Conservation (phyloP, 176 grass and related monocot genomes). For the Otatea glauca region DNA sequence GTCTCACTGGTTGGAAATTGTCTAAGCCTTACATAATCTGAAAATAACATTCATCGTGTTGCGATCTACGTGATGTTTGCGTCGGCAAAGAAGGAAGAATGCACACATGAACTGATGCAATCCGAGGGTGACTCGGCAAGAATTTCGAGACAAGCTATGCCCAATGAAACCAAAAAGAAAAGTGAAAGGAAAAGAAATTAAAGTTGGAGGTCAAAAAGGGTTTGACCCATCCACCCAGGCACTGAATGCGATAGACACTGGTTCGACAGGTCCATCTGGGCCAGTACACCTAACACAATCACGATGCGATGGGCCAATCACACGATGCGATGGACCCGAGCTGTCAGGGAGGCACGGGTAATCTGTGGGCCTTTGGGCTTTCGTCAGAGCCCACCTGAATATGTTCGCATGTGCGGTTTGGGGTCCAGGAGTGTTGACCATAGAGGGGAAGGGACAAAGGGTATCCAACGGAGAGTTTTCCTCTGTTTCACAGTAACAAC, state of each 20-base stretch:
- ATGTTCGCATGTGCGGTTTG: not conserved
- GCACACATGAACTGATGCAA: not conserved
- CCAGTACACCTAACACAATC: conserved; percentile 43
- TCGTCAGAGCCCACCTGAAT: conserved; percentile 45
- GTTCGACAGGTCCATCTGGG: conserved; percentile 39
- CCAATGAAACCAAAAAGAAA: conserved; percentile 6
- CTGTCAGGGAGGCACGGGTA: not conserved
- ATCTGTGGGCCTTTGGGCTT: conserved; percentile 36
- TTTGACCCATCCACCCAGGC: conserved; percentile 57
- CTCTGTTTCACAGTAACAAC: conserved; percentile 28
- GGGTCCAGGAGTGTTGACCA: conserved; percentile 41
- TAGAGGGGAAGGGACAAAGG: not conserved
- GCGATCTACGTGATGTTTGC: conserved; percentile 20
- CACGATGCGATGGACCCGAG: not conserved
- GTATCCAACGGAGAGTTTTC: not conserved
- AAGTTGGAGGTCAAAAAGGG: conserved; percentile 20
- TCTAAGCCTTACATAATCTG: not conserved
- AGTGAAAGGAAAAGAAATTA: not conserved
- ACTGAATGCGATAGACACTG: conserved; percentile 49
- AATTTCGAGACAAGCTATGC: not conserved
- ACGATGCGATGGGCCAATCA: not conserved
- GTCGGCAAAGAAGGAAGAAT: conserved; percentile 21
- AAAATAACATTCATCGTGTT: not conserved
- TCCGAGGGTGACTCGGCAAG: not conserved
- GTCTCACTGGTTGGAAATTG: not conserved